Base-by-base conservation (phyloP, 2,329 filamentous ascomycete species). In the Mollisiaceae sp. region DNA sequence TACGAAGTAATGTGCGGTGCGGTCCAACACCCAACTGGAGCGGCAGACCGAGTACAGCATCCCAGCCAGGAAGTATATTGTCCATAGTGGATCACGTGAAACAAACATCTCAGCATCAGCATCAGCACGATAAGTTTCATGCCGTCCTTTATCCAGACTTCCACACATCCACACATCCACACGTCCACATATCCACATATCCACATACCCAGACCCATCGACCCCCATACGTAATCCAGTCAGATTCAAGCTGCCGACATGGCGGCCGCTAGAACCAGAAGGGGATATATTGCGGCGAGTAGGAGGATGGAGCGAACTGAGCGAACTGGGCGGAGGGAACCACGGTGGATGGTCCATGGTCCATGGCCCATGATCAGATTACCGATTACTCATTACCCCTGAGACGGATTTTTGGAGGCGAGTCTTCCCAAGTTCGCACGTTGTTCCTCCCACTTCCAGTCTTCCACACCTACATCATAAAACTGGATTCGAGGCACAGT, bases 361-460 rank as follows among this genome's bases (percentile, higher is more conserved):
- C n/a, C n/a, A n/a, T n/a, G n/a, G n/a, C n/a, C n/a, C n/a, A n/a
- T n/a, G 41, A 43, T n/a, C 20, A 32, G 50, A 35, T 54, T 54
- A 15, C 50, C 14, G 22, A n/a, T 20, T 27, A 32, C 18, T 4
- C 15, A 32, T 32, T 54, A 32, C 50, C 50, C 50, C 50, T 54
- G 50, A 54, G 50, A 50, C 24, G 45, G n/a, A n/a, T 24, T 24
- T 32, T 47, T 32, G 24, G 50, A 54, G 50, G 50, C 50, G 24
- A 54, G 18, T 32, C 24, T n/a, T 35, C 50, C 45, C 15, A 32
- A 32, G 27, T 32, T 32, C n/a, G n/a, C n/a, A n/a, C n/a, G n/a
- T n/a, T n/a, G n/a, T n/a, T n/a, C n/a, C n/a, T n/a, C 27, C 27
- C 27, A 32, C 27, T 50, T 20, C 45, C 20, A 50, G 45, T 54